Percentiles rank a stretch among this genome's conserved stretches.
phyloP scores from a whole-genome alignment of 495 filamentous ascomycete genomes.

The Cercophora newfieldiana region DNA sequence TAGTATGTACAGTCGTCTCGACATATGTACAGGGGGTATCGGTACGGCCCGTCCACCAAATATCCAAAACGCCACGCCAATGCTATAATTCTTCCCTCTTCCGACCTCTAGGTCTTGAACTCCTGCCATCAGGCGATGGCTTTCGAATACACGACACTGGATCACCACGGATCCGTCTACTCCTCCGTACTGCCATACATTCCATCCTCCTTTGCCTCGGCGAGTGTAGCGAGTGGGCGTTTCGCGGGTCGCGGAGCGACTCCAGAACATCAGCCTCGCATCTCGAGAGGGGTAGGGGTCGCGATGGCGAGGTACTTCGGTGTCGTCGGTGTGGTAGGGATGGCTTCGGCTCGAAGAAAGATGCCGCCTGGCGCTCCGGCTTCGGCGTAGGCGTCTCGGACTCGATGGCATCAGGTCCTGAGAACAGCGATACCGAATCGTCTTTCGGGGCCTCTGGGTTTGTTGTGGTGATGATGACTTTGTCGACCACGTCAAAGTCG shows the following conservation, averaged over 20 bases:
- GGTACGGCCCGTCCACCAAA: conserved; percentile 24
- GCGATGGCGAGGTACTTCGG: conserved; percentile 35
- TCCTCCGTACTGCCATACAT: conserved; percentile 30
- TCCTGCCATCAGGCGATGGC: conserved; percentile 32
- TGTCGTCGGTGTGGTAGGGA: conserved; percentile 30
- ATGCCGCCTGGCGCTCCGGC: conserved; percentile 30
- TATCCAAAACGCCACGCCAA: conserved; percentile 29
- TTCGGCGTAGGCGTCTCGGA: conserved; percentile 44
- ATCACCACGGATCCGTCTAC: conserved; percentile 40
- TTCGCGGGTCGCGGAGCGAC: conserved; percentile 27
- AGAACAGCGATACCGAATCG: neutral
- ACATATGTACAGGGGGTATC: conserved; percentile 26
- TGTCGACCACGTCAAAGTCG: conserved; percentile 24
- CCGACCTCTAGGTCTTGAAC: conserved; percentile 37
- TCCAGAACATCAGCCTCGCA: conserved; percentile 19
- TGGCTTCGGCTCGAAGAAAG: conserved; percentile 33
- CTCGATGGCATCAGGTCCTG: conserved; percentile 24
- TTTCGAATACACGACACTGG: conserved; percentile 43
- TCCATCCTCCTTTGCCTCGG: conserved; percentile 27
- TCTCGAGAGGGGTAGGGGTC: conserved; percentile 28
- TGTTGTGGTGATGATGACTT: conserved; percentile 16
- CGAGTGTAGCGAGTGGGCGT: conserved; percentile 14
- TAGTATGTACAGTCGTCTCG: conserved; percentile 29
- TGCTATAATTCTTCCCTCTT: conserved; percentile 31
- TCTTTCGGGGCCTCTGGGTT: neutral